Evolutionary conservation across 257 asterid genomes (phyloP), one percentile per base, ranked within the genome.

Genomic region (Catharanthus roseus): DNA sequence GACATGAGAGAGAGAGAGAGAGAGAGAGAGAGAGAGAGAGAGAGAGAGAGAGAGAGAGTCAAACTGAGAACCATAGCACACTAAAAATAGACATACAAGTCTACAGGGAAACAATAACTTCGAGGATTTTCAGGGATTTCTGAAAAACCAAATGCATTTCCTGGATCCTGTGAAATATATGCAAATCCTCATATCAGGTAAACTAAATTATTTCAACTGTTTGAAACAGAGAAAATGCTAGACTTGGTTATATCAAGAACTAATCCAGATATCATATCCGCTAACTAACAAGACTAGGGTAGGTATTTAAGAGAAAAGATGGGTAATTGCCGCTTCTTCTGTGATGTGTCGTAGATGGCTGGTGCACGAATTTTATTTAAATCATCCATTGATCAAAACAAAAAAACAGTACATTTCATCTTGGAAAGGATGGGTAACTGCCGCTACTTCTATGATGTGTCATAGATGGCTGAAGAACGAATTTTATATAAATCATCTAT

Each of bases 11-110:
- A 3, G 41, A 2, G 41, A 38, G 28, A n/a, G n/a, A n/a, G n/a
- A n/a, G n/a, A n/a, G n/a, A n/a, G n/a, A n/a, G n/a, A n/a, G 28
- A 55, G 57, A 54, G 26, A 71, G 15, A 4, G 15, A 61, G 51
- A 38, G 68, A 61, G 70, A 50, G 61, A 29, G 28, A 55, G 51
- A 54, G 26, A 68, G 10, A 4, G 15, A 61, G 51, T 31, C 65
- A 18, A 60, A 33, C 42, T 74, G 64, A 51, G 53, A n/a, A n/a
- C n/a, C n/a, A n/a, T n/a, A n/a, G n/a, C 41, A 65, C 8, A 8
- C 42, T 45, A 44, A 41, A 38, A 68, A 42, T 10, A 74, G 23
- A 44, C 36, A 54, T 15, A 19, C 36, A 67, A 42, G 68, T 12
- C 19, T 67, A 33, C 0, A 42, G 21, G 62, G 36, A 29, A 54